A percentile compares a stretch with the other conserved stretches of the same genome.
These are phyloP conservation scores for Pseudocercospora crystallina DNA, from an alignment of 2,329 filamentous ascomycete species.

Conservation along the genomic window DNA sequence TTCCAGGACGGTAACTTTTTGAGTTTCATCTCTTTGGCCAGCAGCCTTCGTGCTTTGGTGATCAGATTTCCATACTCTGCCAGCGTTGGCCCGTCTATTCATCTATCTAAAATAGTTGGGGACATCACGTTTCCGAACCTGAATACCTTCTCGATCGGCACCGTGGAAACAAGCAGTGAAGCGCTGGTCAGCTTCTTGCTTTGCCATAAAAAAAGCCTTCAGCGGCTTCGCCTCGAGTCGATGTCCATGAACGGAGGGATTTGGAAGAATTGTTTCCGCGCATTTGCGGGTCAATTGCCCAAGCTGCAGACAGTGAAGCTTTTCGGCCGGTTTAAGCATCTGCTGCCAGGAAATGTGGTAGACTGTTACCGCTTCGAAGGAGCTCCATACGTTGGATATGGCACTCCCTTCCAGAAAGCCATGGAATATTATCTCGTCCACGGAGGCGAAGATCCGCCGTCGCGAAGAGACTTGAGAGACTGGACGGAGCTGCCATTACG, in stretches of 20 bases:
- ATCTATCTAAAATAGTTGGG: background rate
- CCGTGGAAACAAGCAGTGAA: background rate
- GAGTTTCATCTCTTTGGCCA: background rate
- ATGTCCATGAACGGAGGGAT: background rate
- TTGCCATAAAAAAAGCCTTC: background rate
- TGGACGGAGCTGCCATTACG: too few species aligned
- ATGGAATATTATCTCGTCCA: too few species aligned
- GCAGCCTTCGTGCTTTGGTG: background rate
- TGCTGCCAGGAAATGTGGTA: too few species aligned
- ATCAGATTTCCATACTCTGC: background rate
- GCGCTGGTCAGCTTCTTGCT: background rate
- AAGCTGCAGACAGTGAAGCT: too few species aligned
- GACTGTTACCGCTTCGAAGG: too few species aligned
- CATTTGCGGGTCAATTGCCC: too few species aligned
- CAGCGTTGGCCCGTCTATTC: background rate
- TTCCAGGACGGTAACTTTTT: background rate
- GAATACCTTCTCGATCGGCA: background rate
- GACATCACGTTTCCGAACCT: background rate
- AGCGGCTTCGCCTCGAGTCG: background rate
- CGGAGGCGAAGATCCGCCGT: too few species aligned
- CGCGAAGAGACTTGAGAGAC: too few species aligned
- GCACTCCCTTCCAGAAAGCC: background rate
- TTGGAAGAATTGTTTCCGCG: too few species aligned
- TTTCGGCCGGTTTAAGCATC: too few species aligned
- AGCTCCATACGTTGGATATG: conserved; percentile 1